Evolutionary conservation across 768 basidiomycete genomes (phyloP), one percentile per base, ranked within the genome.

Genomic region (Pulveroboletus sp.): DNA sequence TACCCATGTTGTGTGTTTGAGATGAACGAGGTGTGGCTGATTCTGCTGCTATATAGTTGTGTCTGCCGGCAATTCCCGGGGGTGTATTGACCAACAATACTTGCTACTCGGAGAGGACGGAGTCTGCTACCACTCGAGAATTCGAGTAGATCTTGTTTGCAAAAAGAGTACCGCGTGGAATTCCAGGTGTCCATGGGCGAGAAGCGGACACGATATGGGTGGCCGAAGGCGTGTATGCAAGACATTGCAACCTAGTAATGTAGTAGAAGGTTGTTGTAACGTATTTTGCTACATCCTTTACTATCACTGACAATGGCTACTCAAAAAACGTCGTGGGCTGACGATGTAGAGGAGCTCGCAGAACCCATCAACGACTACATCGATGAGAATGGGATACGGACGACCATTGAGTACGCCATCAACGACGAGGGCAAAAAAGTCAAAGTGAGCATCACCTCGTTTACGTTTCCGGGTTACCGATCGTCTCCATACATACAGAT

Each of bases 351-450:
- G 64, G 87, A 89, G 43, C 73, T 82, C 54, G 86, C 83, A 81
- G 54, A 59, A 70, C 53, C 62, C 45, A 31, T 71, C 56, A 79
- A 86, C 58, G 87, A 92, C 60, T 86, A 76, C 50, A 75, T 86
- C 37, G 89, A 93, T 57, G 86, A 89, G 53, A 87, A 93, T 57
- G 95, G 95, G 2, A 77, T 97, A 58, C 79, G 89, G 17, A 86
- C 86, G n/a, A 86, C 82, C 0, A 75, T 89, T 39, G 91, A 92
- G 63, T 93, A 87, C 68, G 75, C 76, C 23, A 68, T 88, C 45
- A 93, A 97, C 59, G 95, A 98, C 29, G 86, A 94, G 24, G 95
- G 93, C 7, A 92, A 93, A 72, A 93, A 89, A 66, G 82, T 98
- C 66, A 99, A 98, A 76, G 93, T 89, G 56, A 50, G 51, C 22